Conservation (phyloP, 2,329 filamentous ascomycete species). For the Hymenoscyphus repandus region DNA sequence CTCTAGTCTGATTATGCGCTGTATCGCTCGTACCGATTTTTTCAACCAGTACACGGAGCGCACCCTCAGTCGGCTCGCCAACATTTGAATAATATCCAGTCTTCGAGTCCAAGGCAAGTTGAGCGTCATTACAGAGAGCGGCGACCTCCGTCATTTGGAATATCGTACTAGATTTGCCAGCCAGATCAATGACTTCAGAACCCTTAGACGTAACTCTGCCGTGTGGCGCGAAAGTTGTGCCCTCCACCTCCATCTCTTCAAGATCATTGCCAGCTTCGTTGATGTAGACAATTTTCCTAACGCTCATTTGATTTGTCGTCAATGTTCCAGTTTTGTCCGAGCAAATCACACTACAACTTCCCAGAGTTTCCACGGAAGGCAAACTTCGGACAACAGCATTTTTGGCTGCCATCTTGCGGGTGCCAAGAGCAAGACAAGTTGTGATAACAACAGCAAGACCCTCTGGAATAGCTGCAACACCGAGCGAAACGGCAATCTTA, state of each 20-base stretch:
- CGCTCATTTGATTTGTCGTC: constrained; percentile 99
- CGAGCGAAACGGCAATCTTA: constrained; percentile 97
- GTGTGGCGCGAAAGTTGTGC: constrained; percentile 84
- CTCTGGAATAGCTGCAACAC: constrained; percentile 95
- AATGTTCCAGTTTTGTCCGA: constrained; percentile 98
- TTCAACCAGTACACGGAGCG: constrained; percentile 82
- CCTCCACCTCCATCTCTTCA: constrained; percentile 84
- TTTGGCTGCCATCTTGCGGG: constrained; percentile 97
- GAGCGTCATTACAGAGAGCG: constrained; percentile 83
- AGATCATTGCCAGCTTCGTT: constrained; percentile 67
- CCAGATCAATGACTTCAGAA: constrained; percentile 61
- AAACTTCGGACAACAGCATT: constrained; percentile 95
- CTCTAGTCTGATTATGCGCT: constrained; percentile 45
- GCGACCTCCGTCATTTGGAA: constrained; percentile 69
- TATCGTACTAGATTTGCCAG: constrained; percentile 68
- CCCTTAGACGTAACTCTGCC: constrained; percentile 68
- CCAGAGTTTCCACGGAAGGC: constrained; percentile 93
- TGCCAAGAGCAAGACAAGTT: constrained; percentile 93
- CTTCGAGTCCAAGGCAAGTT: constrained; percentile 75
- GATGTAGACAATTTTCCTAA: constrained; percentile 85
- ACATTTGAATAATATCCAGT: constrained; percentile 72
- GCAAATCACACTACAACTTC: constrained; percentile 98
- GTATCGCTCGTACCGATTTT: constrained; percentile 74
- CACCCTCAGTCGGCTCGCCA: constrained; percentile 93
- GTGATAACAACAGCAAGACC: constrained; percentile 97